Base-by-base conservation (phyloP, 2,329 filamentous ascomycete species). In the Byssothecium circinans region DNA sequence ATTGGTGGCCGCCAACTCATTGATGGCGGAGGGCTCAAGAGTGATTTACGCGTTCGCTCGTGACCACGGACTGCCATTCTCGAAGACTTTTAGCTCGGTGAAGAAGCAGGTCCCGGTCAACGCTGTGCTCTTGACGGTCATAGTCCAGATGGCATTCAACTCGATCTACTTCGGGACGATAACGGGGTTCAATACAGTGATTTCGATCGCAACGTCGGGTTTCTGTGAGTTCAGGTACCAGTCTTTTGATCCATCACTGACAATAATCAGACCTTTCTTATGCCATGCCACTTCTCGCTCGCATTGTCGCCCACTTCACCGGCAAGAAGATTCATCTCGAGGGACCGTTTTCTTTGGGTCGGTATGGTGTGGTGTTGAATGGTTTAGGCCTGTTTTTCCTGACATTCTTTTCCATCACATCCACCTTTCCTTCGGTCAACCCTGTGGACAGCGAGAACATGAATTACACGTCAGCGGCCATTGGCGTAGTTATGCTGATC, bases 401-500 rank as follows among this genome's bases (percentile, higher is more conserved):
- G 3, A 59, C 78, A 1, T 83, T 83, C 45, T 75, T 77, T 2
- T 75, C 74, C 20, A 77, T 82, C 43, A 79, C 79, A 0, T 81
- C 82, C 59, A 83, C 82, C 47, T 79, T 83, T 46, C 80, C 81
- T 0, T 75, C 71, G 0, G 58, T 73, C 0, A 73, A 63, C 6
- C 81, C 81, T 0, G 78, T 83, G n/a, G 72, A 68, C 1, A 71
- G 71, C 27, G 73, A 79, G 20, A 80, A 79, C 29, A 83, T 83
- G 80, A 83, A 82, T 48, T 82, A 82, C 53, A 82, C 78, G 0
- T 77, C 74, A 18, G 80, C 81, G 0, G 80, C 80, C 0, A 75
- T 82, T 23, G 80, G 80, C 0, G 69, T 79, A 1, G 77, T 82
- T 32, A 80, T 76, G 61, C 49, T 81, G 4, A 69, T 83, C 15